Percentiles rank a stretch among this genome's conserved stretches.
phyloP scores from a whole-genome alignment of 2,329 filamentous ascomycete genomes.

The Paecilomyces formosus region DNA sequence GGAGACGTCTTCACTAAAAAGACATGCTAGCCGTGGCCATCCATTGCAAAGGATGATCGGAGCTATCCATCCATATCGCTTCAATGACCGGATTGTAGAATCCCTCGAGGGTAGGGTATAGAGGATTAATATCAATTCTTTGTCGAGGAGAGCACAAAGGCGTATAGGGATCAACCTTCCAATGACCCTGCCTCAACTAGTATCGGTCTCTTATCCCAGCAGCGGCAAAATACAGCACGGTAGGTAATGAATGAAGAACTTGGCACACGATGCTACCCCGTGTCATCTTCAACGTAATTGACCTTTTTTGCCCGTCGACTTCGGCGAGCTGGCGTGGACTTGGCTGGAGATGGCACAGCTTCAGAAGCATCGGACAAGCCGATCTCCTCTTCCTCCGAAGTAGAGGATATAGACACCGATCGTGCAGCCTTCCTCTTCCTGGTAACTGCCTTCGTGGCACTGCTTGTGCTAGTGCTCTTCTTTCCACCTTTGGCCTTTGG shows the following conservation, averaged over 20 bases:
- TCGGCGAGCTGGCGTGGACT: constrained; percentile 13
- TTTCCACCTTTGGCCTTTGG: background rate
- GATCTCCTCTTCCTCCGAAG: constrained; percentile 14
- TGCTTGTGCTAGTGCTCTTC: constrained; percentile 24
- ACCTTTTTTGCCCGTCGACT: constrained; percentile 25
- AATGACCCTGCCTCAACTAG: background rate
- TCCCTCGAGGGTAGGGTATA: too few species aligned
- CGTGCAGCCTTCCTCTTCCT: constrained; percentile 2
- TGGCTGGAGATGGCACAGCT: constrained; percentile 1
- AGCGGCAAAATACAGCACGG: too few species aligned
- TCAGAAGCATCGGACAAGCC: constrained; percentile 7
- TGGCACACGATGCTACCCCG: background rate
- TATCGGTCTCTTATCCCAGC: background rate
- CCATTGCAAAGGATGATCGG: too few species aligned
- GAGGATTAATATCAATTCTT: too few species aligned
- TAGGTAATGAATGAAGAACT: background rate
- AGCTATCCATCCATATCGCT: too few species aligned
- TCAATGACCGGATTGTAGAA: too few species aligned
- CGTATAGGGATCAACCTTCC: background rate
- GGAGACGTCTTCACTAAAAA: too few species aligned
- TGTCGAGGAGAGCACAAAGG: too few species aligned
- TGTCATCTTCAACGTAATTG: constrained; percentile 28
- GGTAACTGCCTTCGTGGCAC: background rate
- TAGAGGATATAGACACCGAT: constrained; percentile 12
- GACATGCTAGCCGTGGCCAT: too few species aligned